Evolutionary conservation across 805 yeast genomes (phyloP).

Genomic region (Kodamaea neixiangensis): DNA sequence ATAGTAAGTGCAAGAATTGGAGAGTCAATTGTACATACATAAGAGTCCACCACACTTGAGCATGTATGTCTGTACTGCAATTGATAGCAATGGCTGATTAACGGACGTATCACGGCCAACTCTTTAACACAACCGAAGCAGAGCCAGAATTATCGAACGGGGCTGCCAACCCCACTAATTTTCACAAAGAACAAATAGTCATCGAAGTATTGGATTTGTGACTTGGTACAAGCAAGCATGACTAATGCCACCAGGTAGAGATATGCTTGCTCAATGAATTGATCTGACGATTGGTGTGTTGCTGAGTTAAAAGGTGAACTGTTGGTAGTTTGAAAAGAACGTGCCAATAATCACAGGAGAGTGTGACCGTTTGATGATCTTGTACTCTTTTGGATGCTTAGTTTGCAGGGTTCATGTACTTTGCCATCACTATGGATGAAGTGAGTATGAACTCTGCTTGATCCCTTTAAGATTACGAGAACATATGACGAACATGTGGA

Average conservation of each 20-base stretch:
- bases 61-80: too few relatives aligned
- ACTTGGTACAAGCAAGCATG: background rate
- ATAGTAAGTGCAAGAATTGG: too few relatives aligned
- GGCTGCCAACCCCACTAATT: background rate
- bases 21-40: too few relatives aligned
- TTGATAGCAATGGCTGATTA: background rate
- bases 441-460: background rate
- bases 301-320: too few relatives aligned
- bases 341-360: background rate
- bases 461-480: background rate
- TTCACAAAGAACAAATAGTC: background rate
- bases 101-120: background rate
- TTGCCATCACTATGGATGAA: background rate
- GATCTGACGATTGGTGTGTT: too few relatives aligned
- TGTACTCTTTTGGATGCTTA: background rate
- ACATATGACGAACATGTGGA: too few relatives aligned
- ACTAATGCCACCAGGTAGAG: too few relatives aligned
- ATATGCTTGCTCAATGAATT: too few relatives aligned
- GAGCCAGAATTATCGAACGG: background rate
- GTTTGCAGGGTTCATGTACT: background rate
- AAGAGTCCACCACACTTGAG: too few relatives aligned
- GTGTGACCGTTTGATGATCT: background rate
- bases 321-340: too few relatives aligned
- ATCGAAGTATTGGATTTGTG: background rate
- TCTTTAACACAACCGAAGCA: background rate